Evolutionary conservation across 2,329 filamentous ascomycete genomes (phyloP), one percentile per base, ranked within the genome.

Genomic region (Catunica adiposa): DNA sequence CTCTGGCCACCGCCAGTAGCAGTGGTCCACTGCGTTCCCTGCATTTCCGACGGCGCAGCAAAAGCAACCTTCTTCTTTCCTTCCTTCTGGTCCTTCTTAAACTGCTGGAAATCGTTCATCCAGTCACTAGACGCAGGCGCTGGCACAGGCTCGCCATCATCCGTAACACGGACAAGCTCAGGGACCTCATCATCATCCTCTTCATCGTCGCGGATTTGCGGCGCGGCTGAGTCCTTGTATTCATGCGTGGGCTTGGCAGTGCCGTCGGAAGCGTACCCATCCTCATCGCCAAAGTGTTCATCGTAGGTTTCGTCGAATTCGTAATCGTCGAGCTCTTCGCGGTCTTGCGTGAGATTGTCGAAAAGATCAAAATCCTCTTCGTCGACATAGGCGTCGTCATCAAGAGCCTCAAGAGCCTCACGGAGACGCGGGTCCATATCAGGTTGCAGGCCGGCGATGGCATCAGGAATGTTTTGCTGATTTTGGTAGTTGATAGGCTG

Each of bases 391-490:
- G 85, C 90, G 23, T 98, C 92, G 64, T 98, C 92, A 51, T 98
- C 92, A 29, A 98, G 71, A 9, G 92, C 92, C 69, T 96, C 89
- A 23, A 98, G 71, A 3, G 89, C 89, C 67, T 98, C 92, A 48
- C 92, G 79, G 62, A 98, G 67, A 40, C 90, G 77, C 1, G 89
- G 89, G 64, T 98, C 94, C 92, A 98, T 97, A 65, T 97, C 89
- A 5, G 94, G 92, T 68, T 98, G 85, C 67, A 98, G 95, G 0
- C 92, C 92, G 2, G 86, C 84, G 63, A 98, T 86, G 6, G 81
- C 82, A 69, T 98, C 92, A 0, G 92, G 92, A 1, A 97, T 73
- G 63, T 95, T 80, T 68, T 98, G 92, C 70, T 96, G 89, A 55
- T 89, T 84, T 67, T 97, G 87, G 66, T 97, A 97, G 48, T 84